Base-by-base conservation (phyloP, 371 early-diverging fungal species). In the Neoconidiobolus thromboides region DNA sequence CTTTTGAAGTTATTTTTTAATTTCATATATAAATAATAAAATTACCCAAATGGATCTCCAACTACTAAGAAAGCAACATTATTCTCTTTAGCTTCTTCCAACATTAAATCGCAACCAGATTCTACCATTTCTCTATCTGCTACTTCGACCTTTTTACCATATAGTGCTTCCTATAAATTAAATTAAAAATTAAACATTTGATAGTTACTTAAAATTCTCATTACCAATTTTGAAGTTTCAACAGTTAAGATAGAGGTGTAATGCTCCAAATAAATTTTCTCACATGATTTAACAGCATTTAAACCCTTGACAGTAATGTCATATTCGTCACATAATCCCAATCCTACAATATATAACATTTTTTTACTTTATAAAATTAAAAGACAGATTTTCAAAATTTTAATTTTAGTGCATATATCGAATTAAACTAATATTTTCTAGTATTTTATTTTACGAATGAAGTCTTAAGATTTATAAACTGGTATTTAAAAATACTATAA, bases 51-150 rank as follows among this genome's bases (percentile, higher is more conserved):
- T 48, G 99, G 99, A 71, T 99, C 97, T 48, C 99, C 99, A 0
- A 98, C 97, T 4, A 99, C 99, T 58, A 99, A 74, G 60, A 99
- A 94, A 2, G 93, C 86, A 10, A 99, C 93, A 64, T 96, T 81
- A 47, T 84, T 78, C 39, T 66, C 76, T 62, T 89, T 86, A 0
- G 98, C 97, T 64, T 86, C 83, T 56, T 78, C 74, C 48, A 98
- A 77, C 64, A 99, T 96, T 15, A 72, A 69, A 67, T 94, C 96
- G 50, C 91, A 83, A 38, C 86, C 85, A 1, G 83, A 79, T 76
- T 99, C 99, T 9, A 99, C 93, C 80, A 92, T 86, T 68, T 96
- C 93, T 68, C 99, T 84, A 69, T 93, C 91, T 7, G 96, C 98
- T 38, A 93, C 61, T 4, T 80, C 77, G 7, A 99, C 80, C 46